These are phyloP conservation scores for Austroboletus niveus DNA, from an alignment of 1,284 basidiomycete species.

Conservation along the genomic window DNA sequence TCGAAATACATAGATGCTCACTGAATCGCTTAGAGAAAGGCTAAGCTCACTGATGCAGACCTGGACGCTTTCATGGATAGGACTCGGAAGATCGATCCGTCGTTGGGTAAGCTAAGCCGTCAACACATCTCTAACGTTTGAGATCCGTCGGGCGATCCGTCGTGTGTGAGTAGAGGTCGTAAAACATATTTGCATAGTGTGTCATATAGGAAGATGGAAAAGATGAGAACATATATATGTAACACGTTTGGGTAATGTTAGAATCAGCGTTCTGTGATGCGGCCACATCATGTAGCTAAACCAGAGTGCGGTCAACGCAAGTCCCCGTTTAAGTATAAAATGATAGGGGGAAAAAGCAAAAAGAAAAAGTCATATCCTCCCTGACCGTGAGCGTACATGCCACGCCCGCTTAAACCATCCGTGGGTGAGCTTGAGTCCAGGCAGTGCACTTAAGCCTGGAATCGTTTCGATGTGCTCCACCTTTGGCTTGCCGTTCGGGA, in stretches of 20 bases:
- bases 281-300: background rate
- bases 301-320: background rate
- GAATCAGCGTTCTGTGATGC: background rate
- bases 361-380: conserved; percentile 15
- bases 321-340: conserved; percentile 8
- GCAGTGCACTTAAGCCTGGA: conserved; percentile 24
- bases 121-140: background rate
- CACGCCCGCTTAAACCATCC: conserved; percentile 32
- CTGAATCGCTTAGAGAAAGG: conserved; percentile 59
- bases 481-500: conserved; percentile 7
- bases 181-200: conserved; percentile 3
- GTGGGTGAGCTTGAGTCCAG: conserved; percentile 26
- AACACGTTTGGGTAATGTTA: conserved; percentile 4
- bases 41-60: conserved; percentile 78
- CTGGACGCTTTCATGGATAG: conserved; percentile 84
- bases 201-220: background rate
- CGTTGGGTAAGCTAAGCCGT: conserved; percentile 33
- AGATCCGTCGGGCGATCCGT: background rate
- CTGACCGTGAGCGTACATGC: conserved; percentile 30
- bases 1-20: conserved; percentile 2
- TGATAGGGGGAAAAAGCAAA: background rate
- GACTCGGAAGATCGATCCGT: conserved; percentile 74
- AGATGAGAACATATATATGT: background rate
- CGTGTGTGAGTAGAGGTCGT: background rate
- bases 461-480: conserved; percentile 23